Evolutionary conservation across 2,329 filamentous ascomycete genomes (phyloP).

Genomic region (Exophiala xenobiotica): DNA sequence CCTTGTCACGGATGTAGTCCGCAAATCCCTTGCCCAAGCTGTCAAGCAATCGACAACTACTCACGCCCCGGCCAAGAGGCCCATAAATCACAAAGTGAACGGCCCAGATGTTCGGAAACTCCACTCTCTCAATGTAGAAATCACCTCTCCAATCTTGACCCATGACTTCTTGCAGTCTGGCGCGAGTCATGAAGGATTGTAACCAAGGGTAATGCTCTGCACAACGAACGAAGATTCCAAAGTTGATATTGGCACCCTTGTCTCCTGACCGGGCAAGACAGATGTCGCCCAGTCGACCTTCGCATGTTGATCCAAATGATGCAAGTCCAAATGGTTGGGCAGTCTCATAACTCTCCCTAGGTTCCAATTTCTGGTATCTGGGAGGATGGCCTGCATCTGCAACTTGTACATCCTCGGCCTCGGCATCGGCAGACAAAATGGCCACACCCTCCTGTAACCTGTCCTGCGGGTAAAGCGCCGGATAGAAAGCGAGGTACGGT

Average conservation of each 20-base stretch:
- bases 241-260: slow-evolving; percentile 44
- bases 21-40: slow-evolving; percentile 54
- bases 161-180: slow-evolving; percentile 41
- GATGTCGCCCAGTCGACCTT: slow-evolving; percentile 44
- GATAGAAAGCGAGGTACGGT: slow-evolving; percentile 46
- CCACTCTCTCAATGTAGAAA: slow-evolving; percentile 48
- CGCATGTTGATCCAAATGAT: slow-evolving; percentile 34
- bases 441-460: slow-evolving; percentile 34
- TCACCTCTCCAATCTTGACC: slow-evolving; percentile 47
- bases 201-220: slow-evolving; percentile 38
- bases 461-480: slow-evolving; percentile 37
- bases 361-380: slow-evolving; percentile 17
- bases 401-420: slow-evolving; percentile 29
- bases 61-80: slow-evolving; percentile 47
- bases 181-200: slow-evolving; percentile 41
- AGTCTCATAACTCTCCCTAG: slow-evolving; percentile 21
- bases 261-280: slow-evolving; percentile 46
- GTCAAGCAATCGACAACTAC: slow-evolving; percentile 50
- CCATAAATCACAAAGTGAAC: slow-evolving; percentile 55
- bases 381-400: slow-evolving; percentile 25
- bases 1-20: slow-evolving; percentile 50
- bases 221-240: slow-evolving; percentile 40
- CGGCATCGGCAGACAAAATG: slow-evolving; percentile 22
- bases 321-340: slow-evolving; percentile 23
- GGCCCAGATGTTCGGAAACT: slow-evolving; percentile 46